Conservation (phyloP, 2,329 filamentous ascomycete genomes). For the Nemania sp. region DNA sequence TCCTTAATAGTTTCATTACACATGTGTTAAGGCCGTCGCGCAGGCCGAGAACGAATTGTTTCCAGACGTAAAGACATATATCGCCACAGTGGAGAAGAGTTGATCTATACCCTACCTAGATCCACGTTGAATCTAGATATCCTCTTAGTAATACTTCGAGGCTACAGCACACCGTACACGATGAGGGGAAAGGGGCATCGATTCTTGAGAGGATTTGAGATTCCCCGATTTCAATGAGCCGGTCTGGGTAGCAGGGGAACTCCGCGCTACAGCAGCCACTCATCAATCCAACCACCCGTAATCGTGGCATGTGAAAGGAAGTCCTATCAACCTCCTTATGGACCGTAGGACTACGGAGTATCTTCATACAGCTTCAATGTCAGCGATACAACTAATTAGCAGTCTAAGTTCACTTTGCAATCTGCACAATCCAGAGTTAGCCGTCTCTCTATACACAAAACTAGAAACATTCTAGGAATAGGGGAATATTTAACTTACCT, state of each 20-base stretch:
- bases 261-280: background rate
- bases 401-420: conserved; percentile 37
- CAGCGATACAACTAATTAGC: conserved; percentile 18
- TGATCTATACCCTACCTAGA: conserved; percentile 11
- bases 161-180: background rate
- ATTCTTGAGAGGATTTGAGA: background rate
- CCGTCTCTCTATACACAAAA: background rate
- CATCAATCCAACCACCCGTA: background rate
- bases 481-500: conserved; percentile 61
- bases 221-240: background rate
- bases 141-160: background rate
- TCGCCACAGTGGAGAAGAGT: conserved; percentile 12
- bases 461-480: background rate
- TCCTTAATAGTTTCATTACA: conserved; percentile 1
- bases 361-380: background rate
- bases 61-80: background rate
- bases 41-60: background rate
- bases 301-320: background rate
- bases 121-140: background rate
- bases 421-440: conserved; percentile 32
- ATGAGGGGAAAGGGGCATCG: background rate
- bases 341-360: background rate
- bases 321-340: background rate
- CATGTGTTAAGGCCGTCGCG: background rate
- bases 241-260: background rate